Conservation (phyloP, 768 basidiomycete genomes). For the Paxillus involutus region DNA sequence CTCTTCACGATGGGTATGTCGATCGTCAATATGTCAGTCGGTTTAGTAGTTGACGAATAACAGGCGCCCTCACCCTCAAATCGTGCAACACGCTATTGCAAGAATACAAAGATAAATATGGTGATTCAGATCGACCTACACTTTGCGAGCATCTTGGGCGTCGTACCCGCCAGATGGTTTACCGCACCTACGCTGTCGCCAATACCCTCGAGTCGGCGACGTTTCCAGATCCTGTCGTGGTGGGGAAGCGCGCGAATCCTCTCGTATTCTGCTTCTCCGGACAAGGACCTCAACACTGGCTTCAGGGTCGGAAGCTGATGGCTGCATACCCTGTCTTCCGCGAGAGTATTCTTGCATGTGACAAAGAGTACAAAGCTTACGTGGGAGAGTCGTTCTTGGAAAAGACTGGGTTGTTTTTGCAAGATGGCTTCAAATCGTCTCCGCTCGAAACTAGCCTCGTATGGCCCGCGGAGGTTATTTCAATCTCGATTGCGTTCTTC, state of each 20-base stretch:
- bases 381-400: conserved; percentile 38
- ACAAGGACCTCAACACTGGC: conserved; percentile 38
- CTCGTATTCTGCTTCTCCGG: conserved; percentile 41
- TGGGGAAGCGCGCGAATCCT: conserved; percentile 24
- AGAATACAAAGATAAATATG: background rate
- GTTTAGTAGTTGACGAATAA: background rate
- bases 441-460: conserved; percentile 1
- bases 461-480: conserved; percentile 37
- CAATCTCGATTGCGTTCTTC: conserved; percentile 43
- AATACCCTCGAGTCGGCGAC: background rate
- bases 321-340: conserved; percentile 36
- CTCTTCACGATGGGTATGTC: background rate
- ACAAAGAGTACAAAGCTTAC: conserved; percentile 29
- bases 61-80: background rate
- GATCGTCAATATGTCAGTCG: background rate
- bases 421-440: conserved; percentile 8
- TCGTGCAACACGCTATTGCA: background rate
- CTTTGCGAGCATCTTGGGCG: conserved; percentile 17
- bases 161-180: conserved; percentile 33
- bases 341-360: conserved; percentile 37
- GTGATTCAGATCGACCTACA: background rate
- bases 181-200: conserved; percentile 29
- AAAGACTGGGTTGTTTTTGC: conserved; percentile 36
- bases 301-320: conserved; percentile 41
- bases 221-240: conserved; percentile 30